These are phyloP conservation scores for Thelephora aurantiotincta DNA, from an alignment of 768 basidiomycete species.

Conservation along the genomic window DNA sequence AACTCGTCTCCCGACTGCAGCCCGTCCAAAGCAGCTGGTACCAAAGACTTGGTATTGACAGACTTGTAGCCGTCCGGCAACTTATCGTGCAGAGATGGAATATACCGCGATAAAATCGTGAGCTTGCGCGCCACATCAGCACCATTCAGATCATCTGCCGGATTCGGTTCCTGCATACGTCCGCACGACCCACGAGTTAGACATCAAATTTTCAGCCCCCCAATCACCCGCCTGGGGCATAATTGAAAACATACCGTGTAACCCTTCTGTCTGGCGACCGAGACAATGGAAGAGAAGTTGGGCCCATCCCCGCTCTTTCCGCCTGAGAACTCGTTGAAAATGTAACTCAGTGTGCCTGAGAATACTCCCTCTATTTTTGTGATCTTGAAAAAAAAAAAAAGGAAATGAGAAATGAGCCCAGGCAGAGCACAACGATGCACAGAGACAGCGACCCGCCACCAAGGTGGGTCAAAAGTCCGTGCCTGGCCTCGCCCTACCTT, in stretches of 20 bases:
- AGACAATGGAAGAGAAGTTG: slow-evolving; percentile 81
- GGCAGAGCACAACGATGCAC: background rate
- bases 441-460: background rate
- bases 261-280: slow-evolving; percentile 78
- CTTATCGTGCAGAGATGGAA: slow-evolving; percentile 34
- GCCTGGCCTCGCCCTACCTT: slow-evolving; percentile 33
- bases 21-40: slow-evolving; percentile 59
- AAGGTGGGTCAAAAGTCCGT: slow-evolving; percentile 5
- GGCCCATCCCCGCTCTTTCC: slow-evolving; percentile 46
- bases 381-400: slow-evolving; percentile 41
- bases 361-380: slow-evolving; percentile 95
- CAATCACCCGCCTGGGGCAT: background rate
- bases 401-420: background rate
- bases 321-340: slow-evolving; percentile 91
- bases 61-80: slow-evolving; percentile 71
- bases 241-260: slow-evolving; percentile 56
- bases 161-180: slow-evolving; percentile 76
- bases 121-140: slow-evolving; percentile 96
- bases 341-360: slow-evolving; percentile 95
- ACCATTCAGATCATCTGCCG: slow-evolving; percentile 91
- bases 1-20: slow-evolving; percentile 73
- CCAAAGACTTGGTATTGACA: slow-evolving; percentile 74
- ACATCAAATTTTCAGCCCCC: too few species aligned
- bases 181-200: background rate
- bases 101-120: slow-evolving; percentile 81